Conservation (phyloP, 306 rosid species). For the Rosa persica region DNA sequence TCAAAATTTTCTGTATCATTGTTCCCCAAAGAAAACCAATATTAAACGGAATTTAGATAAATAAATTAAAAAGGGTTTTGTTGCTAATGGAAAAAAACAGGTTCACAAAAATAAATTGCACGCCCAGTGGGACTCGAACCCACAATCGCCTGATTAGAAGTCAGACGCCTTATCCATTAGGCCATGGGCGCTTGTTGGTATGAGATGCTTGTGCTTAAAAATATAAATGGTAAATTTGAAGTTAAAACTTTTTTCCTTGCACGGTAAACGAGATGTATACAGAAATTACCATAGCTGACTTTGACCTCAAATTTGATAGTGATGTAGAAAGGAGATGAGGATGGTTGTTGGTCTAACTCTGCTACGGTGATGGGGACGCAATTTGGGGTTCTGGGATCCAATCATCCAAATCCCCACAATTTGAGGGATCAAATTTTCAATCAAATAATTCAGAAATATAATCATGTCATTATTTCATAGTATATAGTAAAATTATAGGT, state of each 20-base stretch:
- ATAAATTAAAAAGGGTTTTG: too few relatives aligned
- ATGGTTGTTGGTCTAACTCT: conserved; percentile 2
- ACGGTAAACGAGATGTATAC: too few relatives aligned
- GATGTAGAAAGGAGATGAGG: background rate
- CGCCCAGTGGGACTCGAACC: conserved; percentile 30
- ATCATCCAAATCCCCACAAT: background rate
- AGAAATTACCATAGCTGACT: too few relatives aligned
- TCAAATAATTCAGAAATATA: background rate
- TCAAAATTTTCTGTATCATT: background rate
- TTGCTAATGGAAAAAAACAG: too few relatives aligned
- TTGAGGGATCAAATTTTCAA: background rate
- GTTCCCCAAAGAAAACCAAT: too few relatives aligned
- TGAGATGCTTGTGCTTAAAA: too few relatives aligned
- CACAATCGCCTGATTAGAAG: conserved; percentile 33
- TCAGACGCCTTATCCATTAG: conserved; percentile 36
- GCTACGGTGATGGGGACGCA: background rate
- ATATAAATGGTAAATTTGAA: too few relatives aligned
- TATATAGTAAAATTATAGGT: background rate
- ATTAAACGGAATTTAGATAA: too few relatives aligned
- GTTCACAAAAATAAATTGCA: fast-evolving
- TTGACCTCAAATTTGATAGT: background rate
- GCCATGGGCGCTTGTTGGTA: conserved; percentile 25
- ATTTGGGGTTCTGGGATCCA: background rate
- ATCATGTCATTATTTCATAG: background rate
- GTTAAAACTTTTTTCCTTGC: too few relatives aligned